Evolutionary conservation across 352 stramenopile genomes (phyloP).

Genomic region (Globisporangium cylindrosporum): DNA sequence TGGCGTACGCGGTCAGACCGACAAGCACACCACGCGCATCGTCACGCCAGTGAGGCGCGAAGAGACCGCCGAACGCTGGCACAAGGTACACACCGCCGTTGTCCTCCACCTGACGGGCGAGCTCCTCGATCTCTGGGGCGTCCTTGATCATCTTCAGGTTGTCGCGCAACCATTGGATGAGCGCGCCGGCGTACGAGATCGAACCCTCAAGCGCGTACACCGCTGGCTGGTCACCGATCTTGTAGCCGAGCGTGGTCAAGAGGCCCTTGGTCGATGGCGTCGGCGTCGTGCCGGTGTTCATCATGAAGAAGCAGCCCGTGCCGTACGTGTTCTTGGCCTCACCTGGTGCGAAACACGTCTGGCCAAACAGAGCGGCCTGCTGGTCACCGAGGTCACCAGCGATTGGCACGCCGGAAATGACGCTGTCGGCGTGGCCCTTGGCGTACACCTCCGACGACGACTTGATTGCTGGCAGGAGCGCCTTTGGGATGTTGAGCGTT

Average conservation of each 20-base stretch:
- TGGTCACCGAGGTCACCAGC: constrained; percentile 95
- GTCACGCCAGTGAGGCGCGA: constrained; percentile 96
- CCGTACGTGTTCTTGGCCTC: constrained; percentile 99
- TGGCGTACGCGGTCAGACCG: constrained; percentile 94
- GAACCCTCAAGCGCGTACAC: constrained; percentile 98
- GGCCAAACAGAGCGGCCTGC: constrained; percentile 96
- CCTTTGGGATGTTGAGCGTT: constrained; percentile 83
- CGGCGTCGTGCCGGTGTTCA: constrained; percentile 95
- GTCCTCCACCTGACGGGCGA: constrained; percentile 84
- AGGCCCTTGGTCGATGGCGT: constrained; percentile 91
- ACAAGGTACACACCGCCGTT: constrained; percentile 98
- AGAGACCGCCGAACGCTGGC: constrained; percentile 96
- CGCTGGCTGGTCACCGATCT: constrained; percentile 69
- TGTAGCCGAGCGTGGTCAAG: constrained; percentile 93
- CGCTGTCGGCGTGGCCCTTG: constrained; percentile 42
- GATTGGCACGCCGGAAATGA: constrained; percentile 89
- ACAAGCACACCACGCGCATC: constrained; percentile 97
- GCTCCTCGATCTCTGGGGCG: constrained; percentile 86
- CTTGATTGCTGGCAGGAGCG: constrained; percentile 91
- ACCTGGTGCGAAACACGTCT: constrained; percentile 94
- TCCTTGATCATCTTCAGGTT: constrained; percentile 95
- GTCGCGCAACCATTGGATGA: constrained; percentile 99
- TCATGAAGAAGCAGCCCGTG: constrained; percentile 99
- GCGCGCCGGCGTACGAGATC: constrained; percentile 94
- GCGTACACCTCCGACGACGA: constrained; percentile 90